Percentiles rank a stretch among this genome's conserved stretches.
Conservation (phyloP, 352 stramenopile genomes). For the Lagenidium sp. region DNA sequence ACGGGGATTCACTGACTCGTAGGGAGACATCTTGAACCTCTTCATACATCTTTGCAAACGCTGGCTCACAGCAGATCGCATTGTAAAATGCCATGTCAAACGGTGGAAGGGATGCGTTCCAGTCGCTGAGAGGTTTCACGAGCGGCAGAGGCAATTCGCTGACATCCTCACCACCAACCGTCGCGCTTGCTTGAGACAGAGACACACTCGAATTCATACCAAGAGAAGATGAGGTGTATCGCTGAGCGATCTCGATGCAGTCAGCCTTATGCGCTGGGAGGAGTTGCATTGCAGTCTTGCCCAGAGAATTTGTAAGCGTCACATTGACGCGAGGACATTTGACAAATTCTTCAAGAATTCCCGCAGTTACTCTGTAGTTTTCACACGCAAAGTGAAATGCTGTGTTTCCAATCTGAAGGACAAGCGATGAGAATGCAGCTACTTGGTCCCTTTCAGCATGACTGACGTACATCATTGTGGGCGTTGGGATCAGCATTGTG, state of each 20-base stretch:
- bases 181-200: slow-evolving; percentile 8
- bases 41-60: slow-evolving; percentile 50
- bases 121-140: slow-evolving; percentile 26
- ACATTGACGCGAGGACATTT: slow-evolving; percentile 46
- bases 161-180: slow-evolving; percentile 56
- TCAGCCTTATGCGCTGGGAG: slow-evolving; percentile 47
- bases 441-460: neutral
- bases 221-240: slow-evolving; percentile 41
- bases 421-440: neutral
- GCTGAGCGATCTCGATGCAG: slow-evolving; percentile 45
- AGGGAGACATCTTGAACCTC: slow-evolving; percentile 52
- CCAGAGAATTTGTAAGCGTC: slow-evolving; percentile 56
- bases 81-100: slow-evolving; percentile 76
- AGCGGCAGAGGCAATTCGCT: slow-evolving; percentile 40
- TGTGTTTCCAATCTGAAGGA: slow-evolving; percentile 59
- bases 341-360: slow-evolving; percentile 54
- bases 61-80: slow-evolving; percentile 62
- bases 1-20: slow-evolving; percentile 24
- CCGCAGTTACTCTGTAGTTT: slow-evolving; percentile 44
- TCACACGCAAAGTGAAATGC: slow-evolving; percentile 67
- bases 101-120: slow-evolving; percentile 66
- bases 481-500: slow-evolving; percentile 61
- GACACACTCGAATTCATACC: neutral
- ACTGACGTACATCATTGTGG: slow-evolving; percentile 51
- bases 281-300: slow-evolving; percentile 54